Base-by-base conservation (phyloP, 352 stramenopile species). In the Pythium myriotylum region DNA sequence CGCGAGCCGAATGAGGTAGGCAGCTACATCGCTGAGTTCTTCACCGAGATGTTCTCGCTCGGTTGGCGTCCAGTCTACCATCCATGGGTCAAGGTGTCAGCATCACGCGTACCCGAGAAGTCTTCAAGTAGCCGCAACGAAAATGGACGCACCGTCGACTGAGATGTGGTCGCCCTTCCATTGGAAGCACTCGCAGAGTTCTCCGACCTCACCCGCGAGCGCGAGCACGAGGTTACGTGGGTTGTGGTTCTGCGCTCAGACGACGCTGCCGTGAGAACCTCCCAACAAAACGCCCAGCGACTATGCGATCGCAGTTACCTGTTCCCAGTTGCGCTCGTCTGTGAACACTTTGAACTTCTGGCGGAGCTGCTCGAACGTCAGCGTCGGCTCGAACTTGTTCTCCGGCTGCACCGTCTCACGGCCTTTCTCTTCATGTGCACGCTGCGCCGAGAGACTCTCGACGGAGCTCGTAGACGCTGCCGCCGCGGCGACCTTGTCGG, bases 1-100 rank as follows among this genome's bases (percentile, higher is more conserved):
- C 29, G 93, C 89, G 24, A 99, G 82, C n/a, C 92, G 87, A 14
- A 99, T 78, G 14, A 97, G 74, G 67, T 99, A 99, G 65, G 99
- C 98, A 19, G 96, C 68, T 51, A 99, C 95, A 75, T 99, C 96
- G 22, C 94, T 97, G 33, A 99, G 80, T 77, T 99, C 96, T 72
- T 99, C 93, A 33, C 89, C 92, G 9, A 98, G 58, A 56, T 98
- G 93, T 62, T 93, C 85, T 13, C 91, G 73, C 46, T 98, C 82
- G 19, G 88, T 76, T 1, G 77, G 49, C 6, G 70, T 78, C 81
- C 74, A 94, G 51, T 86, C 84, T 86, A 57, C 32, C 29, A 35
- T 5, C 10, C 29, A 35, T n/a, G n/a, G n/a, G n/a, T 5, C 29
- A 35, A 10, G 29, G 29, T 10, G 10, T 35, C 29, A 35, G 29